phyloP scores from a whole-genome alignment of 202 grass and related monocot species.

The Miscanthus sacchariflorus region DNA sequence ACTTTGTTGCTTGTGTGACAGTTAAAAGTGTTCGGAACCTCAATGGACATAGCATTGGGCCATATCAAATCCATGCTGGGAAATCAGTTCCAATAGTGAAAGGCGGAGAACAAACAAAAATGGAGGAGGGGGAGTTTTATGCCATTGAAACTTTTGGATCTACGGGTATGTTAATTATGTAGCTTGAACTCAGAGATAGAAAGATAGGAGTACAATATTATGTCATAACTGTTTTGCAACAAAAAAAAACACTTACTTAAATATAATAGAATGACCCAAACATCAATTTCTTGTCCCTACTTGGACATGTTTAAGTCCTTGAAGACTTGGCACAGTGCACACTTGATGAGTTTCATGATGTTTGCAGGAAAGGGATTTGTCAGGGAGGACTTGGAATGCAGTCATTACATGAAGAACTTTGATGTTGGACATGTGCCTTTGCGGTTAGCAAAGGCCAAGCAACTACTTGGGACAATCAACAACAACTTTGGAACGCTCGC shows the following conservation, averaged over 20 bases:
- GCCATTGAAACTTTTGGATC: constrained; percentile 98
- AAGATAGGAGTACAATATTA: no score
- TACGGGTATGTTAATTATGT: constrained; percentile 58
- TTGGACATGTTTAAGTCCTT: neutral
- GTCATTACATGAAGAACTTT: constrained; percentile 99
- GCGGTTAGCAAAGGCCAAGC: constrained; percentile 87
- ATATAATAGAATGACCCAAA: neutral
- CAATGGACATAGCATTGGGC: constrained; percentile 98
- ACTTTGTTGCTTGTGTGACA: constrained; percentile 43
- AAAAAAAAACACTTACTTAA: neutral
- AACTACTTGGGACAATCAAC: constrained; percentile 92
- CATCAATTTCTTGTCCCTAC: neutral
- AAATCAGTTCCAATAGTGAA: constrained; percentile 98
- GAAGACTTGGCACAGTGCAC: constrained; percentile 11
- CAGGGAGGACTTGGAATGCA: constrained; percentile 92
- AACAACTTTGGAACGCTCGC: constrained; percentile 91
- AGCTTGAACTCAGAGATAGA: neutral
- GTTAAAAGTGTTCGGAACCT: constrained; percentile 97
- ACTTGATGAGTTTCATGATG: neutral
- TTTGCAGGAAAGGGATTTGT: constrained; percentile 90
- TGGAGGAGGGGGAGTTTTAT: constrained; percentile 99
- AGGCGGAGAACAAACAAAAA: constrained; percentile 98
- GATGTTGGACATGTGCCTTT: constrained; percentile 90
- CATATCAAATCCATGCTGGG: constrained; percentile 97
- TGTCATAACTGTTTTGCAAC: neutral